Base-by-base conservation (phyloP, 768 basidiomycete genomes). In the Amanita fuliginea region DNA sequence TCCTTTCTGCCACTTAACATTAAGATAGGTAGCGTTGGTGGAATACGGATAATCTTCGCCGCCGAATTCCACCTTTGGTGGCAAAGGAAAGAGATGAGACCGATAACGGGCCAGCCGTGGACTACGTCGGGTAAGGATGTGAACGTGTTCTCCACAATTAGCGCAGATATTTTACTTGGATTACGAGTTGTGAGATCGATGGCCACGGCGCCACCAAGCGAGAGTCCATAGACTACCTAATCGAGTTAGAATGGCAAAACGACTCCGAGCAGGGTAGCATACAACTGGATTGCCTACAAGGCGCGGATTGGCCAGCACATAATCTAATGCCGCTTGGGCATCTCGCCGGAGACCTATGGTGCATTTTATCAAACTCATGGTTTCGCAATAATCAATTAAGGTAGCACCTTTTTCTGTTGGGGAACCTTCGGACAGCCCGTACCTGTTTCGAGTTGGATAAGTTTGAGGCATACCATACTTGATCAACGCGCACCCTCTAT, bases 111-210 rank as follows among this genome's bases (percentile, higher is more conserved):
- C 53, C 50, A 54, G 30, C 36, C 51, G 14, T 51, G 54, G 3
- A 59, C 56, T 9, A 61, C 52, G 6, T 49, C 70, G 5, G 75
- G 75, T 34, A 87, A 70, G 41, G 77, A 80, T 28, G 76, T 66
- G 62, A 86, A 86, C 4, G 85, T 85, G 62, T 87, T 87, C 63
- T 87, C 85, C 45, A 86, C 64, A 44, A 87, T 72, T 19, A 86
- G 65, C 0, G 76, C 85, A 9, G 65, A 47, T 36, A 84, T 69
- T 76, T 72, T 65, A 18, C 72, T 60, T 0, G 76, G 68, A 56
- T 83, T 84, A 10, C 70, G 69, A 42, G 72, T 73, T 0, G 81
- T 82, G n/a, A 85, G 76, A 60, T 83, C 76, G 16, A 87, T 78
- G 4, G 79, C 73, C 3, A 88, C 86, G 0, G 84, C 86, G 8